Evolutionary conservation across 306 rosid genomes (phyloP).

Genomic region (Bauhinia variegata): DNA sequence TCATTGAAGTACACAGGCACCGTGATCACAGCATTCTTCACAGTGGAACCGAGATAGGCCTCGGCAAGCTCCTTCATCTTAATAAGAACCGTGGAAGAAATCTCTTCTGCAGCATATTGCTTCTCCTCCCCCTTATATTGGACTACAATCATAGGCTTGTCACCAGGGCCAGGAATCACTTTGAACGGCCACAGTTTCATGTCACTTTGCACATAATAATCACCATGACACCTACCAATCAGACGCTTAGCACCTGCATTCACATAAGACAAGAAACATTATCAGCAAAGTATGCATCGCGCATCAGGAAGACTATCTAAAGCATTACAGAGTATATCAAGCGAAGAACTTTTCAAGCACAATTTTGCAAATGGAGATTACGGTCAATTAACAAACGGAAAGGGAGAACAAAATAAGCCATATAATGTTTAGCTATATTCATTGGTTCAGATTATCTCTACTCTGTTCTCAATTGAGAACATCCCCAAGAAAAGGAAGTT

Average conservation of each 20-base stretch:
- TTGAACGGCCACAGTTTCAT: conserved; percentile 61
- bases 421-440: too few species aligned
- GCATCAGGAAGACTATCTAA: too few species aligned
- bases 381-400: too few species aligned
- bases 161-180: conserved; percentile 54
- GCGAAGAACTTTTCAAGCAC: too few species aligned
- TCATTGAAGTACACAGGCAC: conserved; percentile 64
- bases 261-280: neutral
- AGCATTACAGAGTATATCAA: too few species aligned
- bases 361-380: too few species aligned
- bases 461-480: neutral
- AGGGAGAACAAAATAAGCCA: too few species aligned
- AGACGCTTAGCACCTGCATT: conserved; percentile 57
- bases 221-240: conserved; percentile 50
- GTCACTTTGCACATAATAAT: conserved; percentile 49
- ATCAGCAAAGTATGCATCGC: too few species aligned
- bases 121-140: conserved; percentile 56
- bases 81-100: conserved; percentile 56
- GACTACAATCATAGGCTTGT: conserved; percentile 59
- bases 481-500: neutral
- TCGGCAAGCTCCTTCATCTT: conserved; percentile 67
- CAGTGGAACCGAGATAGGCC: conserved; percentile 47
- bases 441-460: neutral
- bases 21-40: conserved; percentile 56
- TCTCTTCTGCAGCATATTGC: conserved; percentile 56